Evolutionary conservation across 2,329 filamentous ascomycete genomes (phyloP).

Genomic region (Metarhizium guizhouense): DNA sequence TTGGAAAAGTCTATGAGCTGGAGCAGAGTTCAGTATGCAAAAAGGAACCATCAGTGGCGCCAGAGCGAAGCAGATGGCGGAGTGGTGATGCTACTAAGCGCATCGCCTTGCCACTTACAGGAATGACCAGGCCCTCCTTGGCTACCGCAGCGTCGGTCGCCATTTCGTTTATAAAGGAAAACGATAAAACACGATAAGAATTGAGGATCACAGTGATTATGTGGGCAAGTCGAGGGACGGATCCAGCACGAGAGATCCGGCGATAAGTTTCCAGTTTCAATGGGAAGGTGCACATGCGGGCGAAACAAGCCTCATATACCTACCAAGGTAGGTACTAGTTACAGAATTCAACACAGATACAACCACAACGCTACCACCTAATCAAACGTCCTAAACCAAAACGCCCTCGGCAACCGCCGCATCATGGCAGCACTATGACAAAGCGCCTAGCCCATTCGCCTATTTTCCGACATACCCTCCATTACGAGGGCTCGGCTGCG

Average conservation of each 20-base stretch:
- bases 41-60: background rate
- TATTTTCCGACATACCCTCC: background rate
- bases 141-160: conserved; percentile 34
- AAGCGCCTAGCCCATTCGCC: background rate
- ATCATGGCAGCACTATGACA: background rate
- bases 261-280: background rate
- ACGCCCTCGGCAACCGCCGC: background rate
- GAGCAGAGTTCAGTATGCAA: background rate
- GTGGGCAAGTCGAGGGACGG: background rate
- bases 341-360: no score
- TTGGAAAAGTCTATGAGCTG: conserved; percentile 52
- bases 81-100: background rate
- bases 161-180: conserved; percentile 12
- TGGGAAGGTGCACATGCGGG: no score
- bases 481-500: background rate
- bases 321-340: background rate
- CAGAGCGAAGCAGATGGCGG: background rate
- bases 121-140: conserved; percentile 45
- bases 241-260: background rate
- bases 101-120: conserved; percentile 29
- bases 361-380: no score
- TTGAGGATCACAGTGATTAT: background rate
- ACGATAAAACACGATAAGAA: background rate
- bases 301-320: background rate
- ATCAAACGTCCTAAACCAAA: background rate